Percentiles rank a stretch among this genome's conserved stretches.
phyloP scores from a whole-genome alignment of 306 rosid species.

The Geum urbanum region DNA sequence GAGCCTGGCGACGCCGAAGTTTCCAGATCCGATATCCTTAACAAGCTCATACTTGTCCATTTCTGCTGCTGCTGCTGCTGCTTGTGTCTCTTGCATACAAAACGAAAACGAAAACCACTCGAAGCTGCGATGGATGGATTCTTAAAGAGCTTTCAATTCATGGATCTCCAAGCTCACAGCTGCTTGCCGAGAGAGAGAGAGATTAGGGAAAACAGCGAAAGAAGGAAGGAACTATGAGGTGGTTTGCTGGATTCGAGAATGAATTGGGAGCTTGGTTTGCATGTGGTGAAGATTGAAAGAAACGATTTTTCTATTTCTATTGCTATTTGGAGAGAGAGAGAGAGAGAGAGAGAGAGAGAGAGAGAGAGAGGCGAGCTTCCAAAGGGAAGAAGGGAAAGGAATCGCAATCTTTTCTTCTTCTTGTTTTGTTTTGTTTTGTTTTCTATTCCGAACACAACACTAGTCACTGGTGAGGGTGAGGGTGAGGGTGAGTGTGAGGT shows the following conservation, averaged over 20 bases:
- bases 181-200: not conserved
- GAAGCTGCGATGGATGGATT: not conserved
- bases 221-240: not conserved
- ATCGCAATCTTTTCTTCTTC: not conserved
- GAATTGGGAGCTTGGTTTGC: slow-evolving; percentile 1
- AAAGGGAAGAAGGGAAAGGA: slow-evolving; percentile 36
- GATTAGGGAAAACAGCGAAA: too few relatives aligned
- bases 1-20: slow-evolving; percentile 82
- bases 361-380: slow-evolving; percentile 9
- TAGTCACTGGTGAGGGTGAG: too few relatives aligned
- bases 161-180: slow-evolving; percentile 4
- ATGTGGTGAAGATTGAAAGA: slow-evolving; percentile 20
- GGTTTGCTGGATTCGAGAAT: not conserved
- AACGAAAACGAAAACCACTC: not conserved
- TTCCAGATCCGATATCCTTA: slow-evolving; percentile 85
- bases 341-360: slow-evolving; percentile 22
- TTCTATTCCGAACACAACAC: too few relatives aligned
- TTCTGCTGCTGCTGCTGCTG: not conserved
- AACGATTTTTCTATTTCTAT: not conserved
- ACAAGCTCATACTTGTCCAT: slow-evolving; percentile 81
- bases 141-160: slow-evolving; percentile 9
- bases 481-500: too few relatives aligned
- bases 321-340: not conserved
- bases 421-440: not conserved
- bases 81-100: not conserved